Evolutionary conservation across 139 green algal species (phyloP).

Genomic region (Auxenochlorella pyrenoidosa): DNA sequence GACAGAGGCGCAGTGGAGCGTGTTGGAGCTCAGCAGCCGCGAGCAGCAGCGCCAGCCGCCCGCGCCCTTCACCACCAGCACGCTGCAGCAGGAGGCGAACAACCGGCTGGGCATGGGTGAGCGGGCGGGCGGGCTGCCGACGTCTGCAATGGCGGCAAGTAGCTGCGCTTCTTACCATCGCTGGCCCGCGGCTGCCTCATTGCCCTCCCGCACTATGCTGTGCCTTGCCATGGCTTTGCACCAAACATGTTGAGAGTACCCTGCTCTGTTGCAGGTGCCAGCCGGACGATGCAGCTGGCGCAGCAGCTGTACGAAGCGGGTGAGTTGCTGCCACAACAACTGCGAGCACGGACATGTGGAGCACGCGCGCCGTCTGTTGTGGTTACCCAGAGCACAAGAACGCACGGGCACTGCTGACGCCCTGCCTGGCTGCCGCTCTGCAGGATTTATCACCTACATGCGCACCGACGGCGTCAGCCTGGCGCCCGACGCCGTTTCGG

Average conservation of each 20-base stretch:
- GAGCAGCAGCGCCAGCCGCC: conserved; percentile 63
- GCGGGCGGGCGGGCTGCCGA: not conserved
- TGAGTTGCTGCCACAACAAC: not conserved
- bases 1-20: conserved; percentile 30
- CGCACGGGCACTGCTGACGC: too few relatives aligned
- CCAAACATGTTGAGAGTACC: not conserved
- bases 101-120: conserved; percentile 73
- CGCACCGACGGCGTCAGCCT: conserved; percentile 89
- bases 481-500: conserved; percentile 49
- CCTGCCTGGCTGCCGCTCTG: not conserved
- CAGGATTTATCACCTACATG: conserved; percentile 95
- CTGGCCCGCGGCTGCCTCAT: too few relatives aligned
- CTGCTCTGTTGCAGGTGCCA: conserved; percentile 30
- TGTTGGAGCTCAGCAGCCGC: conserved; percentile 40
- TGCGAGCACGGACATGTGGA: too few relatives aligned
- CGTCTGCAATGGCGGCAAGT: not conserved
- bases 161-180: not conserved
- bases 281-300: conserved; percentile 85
- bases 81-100: conserved; percentile 89
- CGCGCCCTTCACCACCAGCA: conserved; percentile 89
- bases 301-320: conserved; percentile 91
- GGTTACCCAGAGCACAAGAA: too few relatives aligned
- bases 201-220: too few relatives aligned
- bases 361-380: too few relatives aligned
- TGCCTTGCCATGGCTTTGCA: too few relatives aligned